phyloP scores from a whole-genome alignment of 1,139 yeast genomes.

The Geotrichum macrosporum region DNA sequence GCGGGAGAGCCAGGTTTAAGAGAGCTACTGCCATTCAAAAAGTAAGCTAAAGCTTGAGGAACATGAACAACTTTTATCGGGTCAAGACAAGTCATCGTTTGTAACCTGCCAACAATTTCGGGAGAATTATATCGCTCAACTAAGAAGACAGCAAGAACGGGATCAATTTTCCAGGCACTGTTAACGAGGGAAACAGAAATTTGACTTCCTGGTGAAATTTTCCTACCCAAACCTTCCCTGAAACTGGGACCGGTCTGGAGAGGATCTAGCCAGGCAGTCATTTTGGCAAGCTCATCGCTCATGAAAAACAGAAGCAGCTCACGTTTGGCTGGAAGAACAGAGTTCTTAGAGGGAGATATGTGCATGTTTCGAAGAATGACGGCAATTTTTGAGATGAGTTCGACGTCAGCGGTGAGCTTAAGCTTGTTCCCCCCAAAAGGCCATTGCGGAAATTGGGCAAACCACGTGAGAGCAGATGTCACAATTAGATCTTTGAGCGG shows the following conservation, averaged over 20 bases:
- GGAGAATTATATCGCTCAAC: slow-evolving; percentile 51
- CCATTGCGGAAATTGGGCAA: slow-evolving; percentile 55
- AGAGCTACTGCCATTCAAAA: slow-evolving; percentile 24
- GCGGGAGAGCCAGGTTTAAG: slow-evolving; percentile 8
- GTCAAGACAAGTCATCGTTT: slow-evolving; percentile 46
- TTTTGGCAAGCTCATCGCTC: slow-evolving; percentile 67
- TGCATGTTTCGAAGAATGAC: slow-evolving; percentile 22
- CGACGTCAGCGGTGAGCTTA: slow-evolving; percentile 65
- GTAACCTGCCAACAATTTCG: slow-evolving; percentile 43
- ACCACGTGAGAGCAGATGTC: slow-evolving; percentile 76
- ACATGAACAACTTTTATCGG: slow-evolving; percentile 62
- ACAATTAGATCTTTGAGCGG: slow-evolving; percentile 51
- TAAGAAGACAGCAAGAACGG: slow-evolving; percentile 68
- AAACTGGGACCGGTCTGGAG: slow-evolving; percentile 45
- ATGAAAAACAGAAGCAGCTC: slow-evolving; percentile 57
- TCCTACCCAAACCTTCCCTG: slow-evolving; percentile 26
- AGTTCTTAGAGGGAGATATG: slow-evolving; percentile 13
- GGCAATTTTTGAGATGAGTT: slow-evolving; percentile 42
- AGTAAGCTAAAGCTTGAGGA: slow-evolving; percentile 59
- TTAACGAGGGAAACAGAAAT: slow-evolving; percentile 33
- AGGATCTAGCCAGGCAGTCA: slow-evolving; percentile 79
- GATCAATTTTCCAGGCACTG: slow-evolving; percentile 64
- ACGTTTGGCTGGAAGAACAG: slow-evolving; percentile 39
- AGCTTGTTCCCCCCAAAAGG: slow-evolving; percentile 83
- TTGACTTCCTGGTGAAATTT: slow-evolving; percentile 20